phyloP scores from a whole-genome alignment of 257 asterid species.

The Henckelia pumila region DNA sequence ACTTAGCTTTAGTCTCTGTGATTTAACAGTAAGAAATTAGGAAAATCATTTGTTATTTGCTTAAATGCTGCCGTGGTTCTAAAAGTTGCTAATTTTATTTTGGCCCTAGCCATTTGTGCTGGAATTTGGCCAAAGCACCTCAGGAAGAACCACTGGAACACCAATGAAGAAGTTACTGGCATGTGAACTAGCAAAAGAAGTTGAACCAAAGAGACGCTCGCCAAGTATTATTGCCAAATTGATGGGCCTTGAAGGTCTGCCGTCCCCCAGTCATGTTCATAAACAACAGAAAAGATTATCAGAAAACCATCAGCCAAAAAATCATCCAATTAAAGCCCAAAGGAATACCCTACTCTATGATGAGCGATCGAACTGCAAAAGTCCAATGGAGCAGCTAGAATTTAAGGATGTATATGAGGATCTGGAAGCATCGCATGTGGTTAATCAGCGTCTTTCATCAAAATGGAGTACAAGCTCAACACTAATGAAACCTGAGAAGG shows the following conservation, averaged over 20 bases:
- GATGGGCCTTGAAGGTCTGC: constrained; percentile 86
- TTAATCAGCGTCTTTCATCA: constrained; percentile 58
- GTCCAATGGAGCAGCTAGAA: constrained; percentile 52
- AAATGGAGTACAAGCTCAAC: constrained; percentile 54
- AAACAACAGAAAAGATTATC: constrained; percentile 48
- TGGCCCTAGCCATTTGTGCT: constrained; percentile 42
- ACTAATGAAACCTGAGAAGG: constrained; percentile 53
- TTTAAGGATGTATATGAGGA: constrained; percentile 86
- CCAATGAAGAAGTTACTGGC: constrained; percentile 75
- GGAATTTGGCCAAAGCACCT: constrained; percentile 49
- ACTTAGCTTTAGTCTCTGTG: neutral
- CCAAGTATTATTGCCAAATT: constrained; percentile 71
- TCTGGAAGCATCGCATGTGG: constrained; percentile 74
- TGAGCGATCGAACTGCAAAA: constrained; percentile 36
- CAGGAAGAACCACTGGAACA: constrained; percentile 41
- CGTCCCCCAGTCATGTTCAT: constrained; percentile 52
- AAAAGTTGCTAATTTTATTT: constrained; percentile 18
- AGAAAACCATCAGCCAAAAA: constrained; percentile 41
- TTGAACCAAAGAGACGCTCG: constrained; percentile 50
- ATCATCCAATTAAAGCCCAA: constrained; percentile 25
- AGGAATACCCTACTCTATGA: constrained; percentile 33
- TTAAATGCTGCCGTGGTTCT: constrained; percentile 17
- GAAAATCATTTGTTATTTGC: constrained; percentile 4
- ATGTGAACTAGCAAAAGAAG: constrained; percentile 71
- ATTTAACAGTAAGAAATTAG: constrained; percentile 3